Evolutionary conservation across 2,329 filamentous ascomycete species (phyloP).

Genomic region (Phyllosticta citriasiana): DNA sequence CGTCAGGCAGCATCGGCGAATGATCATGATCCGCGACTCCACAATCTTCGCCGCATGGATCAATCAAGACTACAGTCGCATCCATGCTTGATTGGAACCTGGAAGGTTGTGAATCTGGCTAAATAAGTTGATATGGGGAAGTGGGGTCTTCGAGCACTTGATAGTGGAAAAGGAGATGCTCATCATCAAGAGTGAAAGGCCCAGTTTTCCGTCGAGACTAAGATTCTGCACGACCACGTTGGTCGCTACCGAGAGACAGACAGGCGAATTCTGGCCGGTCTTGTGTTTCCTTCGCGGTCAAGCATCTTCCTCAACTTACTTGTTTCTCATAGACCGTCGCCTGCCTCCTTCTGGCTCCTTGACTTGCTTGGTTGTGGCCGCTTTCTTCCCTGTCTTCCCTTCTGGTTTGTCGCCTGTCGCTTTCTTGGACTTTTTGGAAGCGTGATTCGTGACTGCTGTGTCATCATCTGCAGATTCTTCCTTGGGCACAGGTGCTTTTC

Average conservation of each 20-base stretch:
- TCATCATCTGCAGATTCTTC: not conserved
- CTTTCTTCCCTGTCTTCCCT: constrained; percentile 4
- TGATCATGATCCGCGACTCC: not conserved
- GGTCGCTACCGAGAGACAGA: no score
- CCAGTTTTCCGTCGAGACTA: no score
- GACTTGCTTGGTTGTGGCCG: not conserved
- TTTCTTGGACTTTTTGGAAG: constrained; percentile 2
- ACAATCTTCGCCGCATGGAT: not conserved
- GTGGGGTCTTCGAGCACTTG: no score
- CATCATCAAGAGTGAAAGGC: no score
- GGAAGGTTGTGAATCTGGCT: no score
- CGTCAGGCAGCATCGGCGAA: not conserved
- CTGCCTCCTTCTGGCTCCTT: not conserved
- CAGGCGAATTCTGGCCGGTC: no score
- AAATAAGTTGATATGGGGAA: no score
- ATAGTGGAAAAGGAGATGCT: no score
- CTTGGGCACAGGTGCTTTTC: not conserved
- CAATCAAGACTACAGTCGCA: not conserved
- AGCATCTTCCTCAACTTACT: not conserved
- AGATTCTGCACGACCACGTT: no score
- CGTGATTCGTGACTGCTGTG: not conserved
- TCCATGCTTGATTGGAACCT: not conserved
- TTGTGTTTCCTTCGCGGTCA: no score
- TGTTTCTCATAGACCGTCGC: constrained; percentile 3
- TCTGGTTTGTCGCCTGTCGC: constrained; percentile 10